Evolutionary conservation across 1,284 basidiomycete species (phyloP).

Genomic region (Ceraceosorus bombacis): DNA sequence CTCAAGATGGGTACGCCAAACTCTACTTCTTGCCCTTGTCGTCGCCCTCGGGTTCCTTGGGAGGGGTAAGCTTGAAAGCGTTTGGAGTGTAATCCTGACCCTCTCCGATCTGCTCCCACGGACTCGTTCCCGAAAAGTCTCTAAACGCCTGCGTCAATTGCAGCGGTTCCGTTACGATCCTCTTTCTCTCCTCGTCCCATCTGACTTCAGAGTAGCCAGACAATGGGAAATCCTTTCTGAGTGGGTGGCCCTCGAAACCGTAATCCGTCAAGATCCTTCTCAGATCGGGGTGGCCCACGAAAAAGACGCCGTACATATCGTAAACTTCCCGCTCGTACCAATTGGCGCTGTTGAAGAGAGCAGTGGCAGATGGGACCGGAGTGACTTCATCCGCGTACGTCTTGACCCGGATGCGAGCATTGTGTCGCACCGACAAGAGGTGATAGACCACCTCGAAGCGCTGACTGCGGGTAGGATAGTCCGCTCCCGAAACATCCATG

Average conservation of each 20-base stretch:
- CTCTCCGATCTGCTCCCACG: constrained; percentile 94
- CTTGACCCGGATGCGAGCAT: constrained; percentile 82
- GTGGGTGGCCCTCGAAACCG: constrained; percentile 94
- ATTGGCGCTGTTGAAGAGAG: constrained; percentile 81
- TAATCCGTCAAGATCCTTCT: constrained; percentile 96
- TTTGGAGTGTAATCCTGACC: constrained; percentile 63
- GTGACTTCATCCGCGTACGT: constrained; percentile 96
- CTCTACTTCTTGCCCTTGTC: constrained; percentile 44
- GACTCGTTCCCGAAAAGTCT: constrained; percentile 63
- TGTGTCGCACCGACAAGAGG: constrained; percentile 69
- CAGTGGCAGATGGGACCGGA: constrained; percentile 74
- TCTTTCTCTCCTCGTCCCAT: constrained; percentile 97
- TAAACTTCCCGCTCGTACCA: constrained; percentile 99
- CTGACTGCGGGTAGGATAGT: constrained; percentile 86
- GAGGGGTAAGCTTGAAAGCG: constrained; percentile 50
- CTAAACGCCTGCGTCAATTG: constrained; percentile 98
- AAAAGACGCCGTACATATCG: constrained; percentile 97
- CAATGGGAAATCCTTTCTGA: constrained; percentile 95
- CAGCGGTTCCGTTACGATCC: constrained; percentile 93
- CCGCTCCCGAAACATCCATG: constrained; percentile 90
- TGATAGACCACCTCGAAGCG: constrained; percentile 98
- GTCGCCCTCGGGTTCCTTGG: constrained; percentile 49
- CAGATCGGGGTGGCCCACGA: constrained; percentile 92
- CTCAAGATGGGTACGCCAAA: too few relatives aligned
- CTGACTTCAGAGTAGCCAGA: constrained; percentile 96